These are phyloP conservation scores for Lyophyllum semitale DNA, from an alignment of 768 basidiomycete genomes.

Conservation along the genomic window DNA sequence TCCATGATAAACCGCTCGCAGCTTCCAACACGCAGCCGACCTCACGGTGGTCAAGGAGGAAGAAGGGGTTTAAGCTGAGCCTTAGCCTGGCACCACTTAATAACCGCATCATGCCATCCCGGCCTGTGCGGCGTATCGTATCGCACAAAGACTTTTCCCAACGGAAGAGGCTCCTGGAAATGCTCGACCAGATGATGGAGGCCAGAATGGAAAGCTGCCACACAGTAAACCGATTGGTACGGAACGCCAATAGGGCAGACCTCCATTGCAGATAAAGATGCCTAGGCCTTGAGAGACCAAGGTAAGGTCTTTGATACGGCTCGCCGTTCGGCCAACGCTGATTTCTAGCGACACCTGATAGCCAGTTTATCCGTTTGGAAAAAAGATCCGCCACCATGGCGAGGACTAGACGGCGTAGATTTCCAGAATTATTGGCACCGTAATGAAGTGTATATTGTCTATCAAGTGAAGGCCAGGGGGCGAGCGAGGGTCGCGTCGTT, in stretches of 20 bases:
- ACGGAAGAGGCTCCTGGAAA: slow-evolving; percentile 56
- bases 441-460: neutral
- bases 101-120: slow-evolving; percentile 19
- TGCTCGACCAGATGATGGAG: slow-evolving; percentile 75
- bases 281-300: neutral
- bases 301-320: slow-evolving; percentile 5
- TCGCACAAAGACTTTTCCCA: slow-evolving; percentile 18
- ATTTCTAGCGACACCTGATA: neutral
- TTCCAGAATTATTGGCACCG: neutral
- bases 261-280: slow-evolving; percentile 24
- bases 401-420: too few relatives aligned
- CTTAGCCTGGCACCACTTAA: slow-evolving; percentile 25
- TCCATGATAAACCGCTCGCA: slow-evolving; percentile 16
- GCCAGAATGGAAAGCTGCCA: slow-evolving; percentile 77
- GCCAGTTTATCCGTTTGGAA: neutral
- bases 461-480: neutral
- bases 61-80: slow-evolving; percentile 56
- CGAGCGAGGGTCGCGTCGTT: neutral
- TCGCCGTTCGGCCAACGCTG: neutral
- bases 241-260: slow-evolving; percentile 40
- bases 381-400: neutral
- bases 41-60: slow-evolving; percentile 58
- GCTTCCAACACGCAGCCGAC: slow-evolving; percentile 20
- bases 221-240: slow-evolving; percentile 59
- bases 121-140: slow-evolving; percentile 19